Conservation (phyloP, 2,329 filamentous ascomycete species). For the Lachnellula occidentalis region DNA sequence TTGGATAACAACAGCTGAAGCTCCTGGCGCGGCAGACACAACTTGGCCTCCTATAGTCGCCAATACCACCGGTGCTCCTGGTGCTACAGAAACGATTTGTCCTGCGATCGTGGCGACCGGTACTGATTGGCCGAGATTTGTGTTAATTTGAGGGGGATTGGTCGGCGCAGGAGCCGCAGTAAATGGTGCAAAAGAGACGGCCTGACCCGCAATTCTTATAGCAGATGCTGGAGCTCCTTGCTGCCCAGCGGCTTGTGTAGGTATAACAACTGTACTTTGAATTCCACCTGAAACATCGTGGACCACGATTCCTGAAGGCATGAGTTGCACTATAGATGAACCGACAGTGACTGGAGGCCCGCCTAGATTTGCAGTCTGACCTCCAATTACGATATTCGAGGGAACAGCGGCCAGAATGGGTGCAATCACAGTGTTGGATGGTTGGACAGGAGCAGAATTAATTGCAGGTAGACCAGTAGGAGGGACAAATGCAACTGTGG, state of each 20-base stretch:
- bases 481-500: background rate
- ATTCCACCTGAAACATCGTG: background rate
- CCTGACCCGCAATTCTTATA: background rate
- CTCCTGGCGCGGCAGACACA: slow-evolving; percentile 3
- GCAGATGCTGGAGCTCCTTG: background rate
- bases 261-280: background rate
- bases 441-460: background rate
- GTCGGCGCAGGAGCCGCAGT: background rate
- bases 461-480: background rate
- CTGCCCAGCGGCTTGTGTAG: background rate
- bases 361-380: background rate
- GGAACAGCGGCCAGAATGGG: background rate
- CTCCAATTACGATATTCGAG: background rate
- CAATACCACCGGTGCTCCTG: slow-evolving; percentile 1
- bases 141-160: background rate
- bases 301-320: background rate
- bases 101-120: slow-evolving; percentile 16
- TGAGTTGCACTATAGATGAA: background rate
- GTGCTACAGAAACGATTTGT: slow-evolving; percentile 9
- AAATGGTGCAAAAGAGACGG: slow-evolving; percentile 1
- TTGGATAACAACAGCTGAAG: background rate
- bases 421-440: background rate
- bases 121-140: slow-evolving; percentile 5
- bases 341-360: background rate
- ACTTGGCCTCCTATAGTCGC: slow-evolving; percentile 1